phyloP scores from a whole-genome alignment of 2,329 filamentous ascomycete species.

The Cercospora nicotianae region DNA sequence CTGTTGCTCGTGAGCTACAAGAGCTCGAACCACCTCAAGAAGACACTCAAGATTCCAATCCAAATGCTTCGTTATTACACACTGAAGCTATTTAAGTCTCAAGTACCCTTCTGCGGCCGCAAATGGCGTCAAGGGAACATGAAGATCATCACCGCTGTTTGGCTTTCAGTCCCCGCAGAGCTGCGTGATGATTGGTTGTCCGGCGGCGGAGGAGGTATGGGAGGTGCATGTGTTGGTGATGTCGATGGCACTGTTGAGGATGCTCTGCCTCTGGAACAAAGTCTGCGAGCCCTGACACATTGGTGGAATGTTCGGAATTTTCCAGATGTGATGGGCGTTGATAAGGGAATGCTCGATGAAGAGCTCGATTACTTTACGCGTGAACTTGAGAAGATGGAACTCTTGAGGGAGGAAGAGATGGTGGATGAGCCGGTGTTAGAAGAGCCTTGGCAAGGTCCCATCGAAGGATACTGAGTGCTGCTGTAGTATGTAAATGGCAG shows the following conservation, averaged over 20 bases:
- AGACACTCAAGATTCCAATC: slow-evolving; percentile 87
- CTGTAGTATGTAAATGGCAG: background rate
- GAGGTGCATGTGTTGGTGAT: slow-evolving; percentile 52
- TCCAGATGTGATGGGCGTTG: slow-evolving; percentile 69
- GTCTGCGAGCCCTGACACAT: slow-evolving; percentile 81
- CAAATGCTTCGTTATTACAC: slow-evolving; percentile 86
- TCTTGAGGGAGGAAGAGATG: slow-evolving; percentile 29
- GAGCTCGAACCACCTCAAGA: slow-evolving; percentile 85
- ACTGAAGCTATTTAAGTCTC: slow-evolving; percentile 96
- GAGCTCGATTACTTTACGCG: slow-evolving; percentile 52
- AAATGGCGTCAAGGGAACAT: slow-evolving; percentile 99
- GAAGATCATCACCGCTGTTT: slow-evolving; percentile 96
- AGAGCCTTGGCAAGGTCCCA: slow-evolving; percentile 29
- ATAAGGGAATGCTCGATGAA: slow-evolving; percentile 41
- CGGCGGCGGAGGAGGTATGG: slow-evolving; percentile 58
- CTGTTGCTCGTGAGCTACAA: slow-evolving; percentile 94
- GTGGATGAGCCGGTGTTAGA: slow-evolving; percentile 28
- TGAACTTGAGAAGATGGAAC: slow-evolving; percentile 54
- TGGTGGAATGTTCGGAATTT: slow-evolving; percentile 90
- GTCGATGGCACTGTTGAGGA: slow-evolving; percentile 94
- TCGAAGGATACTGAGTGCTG: slow-evolving; percentile 33
- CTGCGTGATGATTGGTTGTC: slow-evolving; percentile 93
- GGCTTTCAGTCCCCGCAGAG: slow-evolving; percentile 88
- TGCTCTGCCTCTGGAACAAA: slow-evolving; percentile 87
- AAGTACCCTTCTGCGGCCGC: slow-evolving; percentile 94